Conservation (phyloP, 345 rosid genomes). For the Viola odorata region DNA sequence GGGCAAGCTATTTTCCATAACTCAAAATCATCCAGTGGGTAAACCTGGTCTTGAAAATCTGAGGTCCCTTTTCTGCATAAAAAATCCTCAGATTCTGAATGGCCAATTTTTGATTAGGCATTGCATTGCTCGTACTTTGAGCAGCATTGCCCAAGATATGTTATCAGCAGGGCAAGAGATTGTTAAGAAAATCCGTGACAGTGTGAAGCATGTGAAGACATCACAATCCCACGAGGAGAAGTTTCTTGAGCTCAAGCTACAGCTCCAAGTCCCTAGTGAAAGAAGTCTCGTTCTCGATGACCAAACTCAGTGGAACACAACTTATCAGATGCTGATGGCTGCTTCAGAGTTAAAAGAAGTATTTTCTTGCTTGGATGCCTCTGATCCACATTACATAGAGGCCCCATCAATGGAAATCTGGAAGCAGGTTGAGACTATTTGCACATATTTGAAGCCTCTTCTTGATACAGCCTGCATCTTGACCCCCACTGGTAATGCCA, state of each 20-base stretch:
- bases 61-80: conserved; percentile 55
- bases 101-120: conserved; percentile 72
- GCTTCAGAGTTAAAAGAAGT: conserved; percentile 85
- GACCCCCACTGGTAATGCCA: conserved; percentile 38
- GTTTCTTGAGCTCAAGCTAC: conserved; percentile 81
- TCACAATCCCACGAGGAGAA: conserved; percentile 83
- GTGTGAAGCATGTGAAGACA: conserved; percentile 80
- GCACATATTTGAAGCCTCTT: conserved; percentile 66
- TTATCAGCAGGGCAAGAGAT: conserved; percentile 46
- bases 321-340: conserved; percentile 76
- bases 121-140: conserved; percentile 55
- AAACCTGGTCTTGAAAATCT: conserved; percentile 58
- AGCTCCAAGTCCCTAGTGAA: conserved; percentile 80
- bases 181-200: conserved; percentile 63
- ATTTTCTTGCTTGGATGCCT: conserved; percentile 76
- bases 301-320: conserved; percentile 72
- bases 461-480: conserved; percentile 63
- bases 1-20: conserved; percentile 67
- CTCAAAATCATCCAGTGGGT: conserved; percentile 48
- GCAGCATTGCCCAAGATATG: conserved; percentile 57
- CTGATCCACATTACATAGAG: conserved; percentile 72
- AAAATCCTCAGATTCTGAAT: conserved; percentile 66
- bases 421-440: conserved; percentile 62
- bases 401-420: conserved; percentile 71
- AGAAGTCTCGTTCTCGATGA: conserved; percentile 63